These are phyloP conservation scores for Solanum dulcamara DNA, from an alignment of 257 asterid genomes.

Conservation along the genomic window DNA sequence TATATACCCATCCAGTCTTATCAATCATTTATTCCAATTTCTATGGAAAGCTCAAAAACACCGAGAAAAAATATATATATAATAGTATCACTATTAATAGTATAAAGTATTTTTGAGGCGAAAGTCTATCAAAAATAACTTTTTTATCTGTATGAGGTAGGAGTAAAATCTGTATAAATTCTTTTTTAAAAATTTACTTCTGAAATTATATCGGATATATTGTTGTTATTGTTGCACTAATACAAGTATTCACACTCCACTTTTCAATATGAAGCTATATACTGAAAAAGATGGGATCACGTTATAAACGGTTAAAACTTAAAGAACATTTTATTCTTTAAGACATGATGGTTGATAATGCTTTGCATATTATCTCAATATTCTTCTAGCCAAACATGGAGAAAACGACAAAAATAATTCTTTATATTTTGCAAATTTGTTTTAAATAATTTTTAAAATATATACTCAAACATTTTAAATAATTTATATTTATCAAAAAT, in stretches of 20 bases:
- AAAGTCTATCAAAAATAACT: background rate
- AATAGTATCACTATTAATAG: background rate
- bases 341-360: background rate
- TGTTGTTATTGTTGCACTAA: background rate
- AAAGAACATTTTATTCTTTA: background rate
- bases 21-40: background rate
- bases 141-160: background rate
- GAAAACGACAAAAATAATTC: background rate
- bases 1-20: background rate
- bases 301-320: background rate
- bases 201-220: background rate
- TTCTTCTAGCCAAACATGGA: background rate
- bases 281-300: background rate
- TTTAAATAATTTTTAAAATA: background rate
- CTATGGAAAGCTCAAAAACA: background rate
- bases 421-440: background rate
- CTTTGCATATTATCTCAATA: background rate
- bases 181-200: accelerated
- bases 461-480: background rate
- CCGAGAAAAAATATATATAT: background rate
- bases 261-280: background rate
- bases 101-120: background rate
- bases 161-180: accelerated
- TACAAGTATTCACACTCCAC: background rate
- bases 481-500: background rate